phyloP scores from a whole-genome alignment of 176 grass and related monocot species.

The Phragmites australis region DNA sequence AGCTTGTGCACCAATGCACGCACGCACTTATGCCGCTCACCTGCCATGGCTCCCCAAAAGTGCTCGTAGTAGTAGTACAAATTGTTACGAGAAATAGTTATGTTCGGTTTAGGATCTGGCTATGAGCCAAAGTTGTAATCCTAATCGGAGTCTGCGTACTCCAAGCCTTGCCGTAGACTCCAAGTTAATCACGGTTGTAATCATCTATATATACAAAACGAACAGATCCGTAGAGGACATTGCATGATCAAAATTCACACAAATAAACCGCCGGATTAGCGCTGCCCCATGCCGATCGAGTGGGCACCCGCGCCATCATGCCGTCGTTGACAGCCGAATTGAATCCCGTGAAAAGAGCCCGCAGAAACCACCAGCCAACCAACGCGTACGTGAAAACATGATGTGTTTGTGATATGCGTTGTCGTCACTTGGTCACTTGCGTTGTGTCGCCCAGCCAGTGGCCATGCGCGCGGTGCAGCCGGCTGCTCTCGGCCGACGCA shows the following conservation, averaged over 20 bases:
- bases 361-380: neutral
- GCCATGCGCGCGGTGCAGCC: no score
- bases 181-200: no score
- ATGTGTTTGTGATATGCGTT: neutral
- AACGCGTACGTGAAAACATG: neutral
- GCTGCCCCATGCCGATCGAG: neutral
- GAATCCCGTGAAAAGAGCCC: neutral
- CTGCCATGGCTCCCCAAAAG: neutral
- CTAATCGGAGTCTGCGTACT: no score
- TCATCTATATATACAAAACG: no score
- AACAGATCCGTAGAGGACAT: no score
- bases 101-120: no score
- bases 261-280: neutral
- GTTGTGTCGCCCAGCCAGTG: neutral
- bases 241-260: no score
- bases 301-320: constrained; percentile 36
- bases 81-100: no score
- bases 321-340: constrained; percentile 26
- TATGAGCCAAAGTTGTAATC: no score
- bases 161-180: no score
- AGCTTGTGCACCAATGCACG: neutral
- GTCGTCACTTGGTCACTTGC: neutral
- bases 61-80: neutral
- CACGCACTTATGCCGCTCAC: neutral
- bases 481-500: no score